Base-by-base conservation (phyloP, 202 grass and related monocot species). In the Elaeis oleifera region DNA sequence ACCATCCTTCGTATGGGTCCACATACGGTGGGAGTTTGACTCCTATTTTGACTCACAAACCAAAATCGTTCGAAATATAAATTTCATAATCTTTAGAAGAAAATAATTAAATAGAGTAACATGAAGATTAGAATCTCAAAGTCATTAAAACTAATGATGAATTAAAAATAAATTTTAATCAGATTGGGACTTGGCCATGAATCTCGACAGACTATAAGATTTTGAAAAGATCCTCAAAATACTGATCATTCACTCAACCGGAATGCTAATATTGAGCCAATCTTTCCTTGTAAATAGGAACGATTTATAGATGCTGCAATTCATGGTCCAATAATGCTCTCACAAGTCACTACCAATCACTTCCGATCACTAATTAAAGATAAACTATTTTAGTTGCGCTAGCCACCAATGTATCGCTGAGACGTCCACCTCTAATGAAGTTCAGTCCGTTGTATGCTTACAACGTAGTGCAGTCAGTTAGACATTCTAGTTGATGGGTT, bases 311-410 rank as follows among this genome's bases (percentile, higher is more conserved):
- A 25, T 76, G 63, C 36, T 48, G 69, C 67, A 20, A 61, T 69
- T 76, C 31, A 44, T 44, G 9, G 21, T 14, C 53, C 64, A 76
- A 76, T 76, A 27, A 76, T 68, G 56, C 61, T 58, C 22, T 63
- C 66, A 9, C 9, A 13, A 13, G 9, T 22, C 65, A 71, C 67
- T 56, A 78, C 65, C 56, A 77, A 57, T 22, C 51, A 56, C 62
- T 64, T 54, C 49, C 51, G 64, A 71, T 17, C 23, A 26, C 27
- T 57, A 20, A 20, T 20, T 20, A n/a, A 69, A 65, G 51, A 28
- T 52, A 18, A 29, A 25, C 51, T 58, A 58, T 53, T 63, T 50
- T 51, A 54, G 18, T 8, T 14, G 22, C 32, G 9, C 65, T 56
- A 29, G 18, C 49, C 27, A 2, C 58, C 44, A 53, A 50, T 21